These are phyloP conservation scores for Lathyrus tuberosus DNA, from an alignment of 306 rosid species.

Conservation along the genomic window DNA sequence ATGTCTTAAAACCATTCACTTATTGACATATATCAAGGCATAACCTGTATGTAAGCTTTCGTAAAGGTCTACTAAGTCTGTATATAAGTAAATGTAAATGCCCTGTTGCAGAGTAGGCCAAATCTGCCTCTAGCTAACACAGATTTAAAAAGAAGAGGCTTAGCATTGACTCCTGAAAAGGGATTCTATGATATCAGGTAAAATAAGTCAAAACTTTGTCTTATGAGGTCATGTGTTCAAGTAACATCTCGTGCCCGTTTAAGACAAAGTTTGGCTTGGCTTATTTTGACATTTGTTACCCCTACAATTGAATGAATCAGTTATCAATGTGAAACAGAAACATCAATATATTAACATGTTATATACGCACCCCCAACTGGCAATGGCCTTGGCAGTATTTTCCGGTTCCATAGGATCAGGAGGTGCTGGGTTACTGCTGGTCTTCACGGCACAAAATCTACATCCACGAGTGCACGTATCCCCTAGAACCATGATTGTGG, in stretches of 20 bases:
- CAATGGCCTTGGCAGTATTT: conserved; percentile 83
- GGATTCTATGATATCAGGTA: background rate
- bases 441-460: conserved; percentile 94
- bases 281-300: too few species aligned
- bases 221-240: background rate
- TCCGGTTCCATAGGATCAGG: conserved; percentile 94
- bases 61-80: background rate
- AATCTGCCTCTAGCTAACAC: too few species aligned
- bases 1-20: background rate
- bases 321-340: background rate
- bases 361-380: conserved; percentile 81
- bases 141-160: too few species aligned
- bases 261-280: too few species aligned
- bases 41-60: background rate
- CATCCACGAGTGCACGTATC: conserved; percentile 99
- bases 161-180: background rate
- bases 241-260: too few species aligned
- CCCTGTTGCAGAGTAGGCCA: too few species aligned
- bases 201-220: conserved; percentile 7
- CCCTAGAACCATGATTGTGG: conserved; percentile 95
- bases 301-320: too few species aligned
- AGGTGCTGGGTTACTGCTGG: conserved; percentile 87
- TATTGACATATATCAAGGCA: background rate
- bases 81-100: too few species aligned
- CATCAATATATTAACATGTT: background rate